Base-by-base conservation (phyloP, 371 early-diverging fungal genomes). In the Smittium culicis region DNA sequence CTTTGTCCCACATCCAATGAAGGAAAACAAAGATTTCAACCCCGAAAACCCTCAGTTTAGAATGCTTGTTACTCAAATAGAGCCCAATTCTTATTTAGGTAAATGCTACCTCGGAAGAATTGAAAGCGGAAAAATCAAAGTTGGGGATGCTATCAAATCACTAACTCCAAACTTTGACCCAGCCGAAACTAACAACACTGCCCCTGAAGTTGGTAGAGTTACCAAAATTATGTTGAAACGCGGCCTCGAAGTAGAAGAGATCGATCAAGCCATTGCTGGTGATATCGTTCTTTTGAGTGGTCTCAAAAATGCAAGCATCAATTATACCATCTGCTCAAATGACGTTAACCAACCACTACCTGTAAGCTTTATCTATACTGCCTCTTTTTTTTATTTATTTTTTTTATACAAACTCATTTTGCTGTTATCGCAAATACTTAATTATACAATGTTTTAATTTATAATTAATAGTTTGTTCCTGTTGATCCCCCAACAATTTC, bases 1-100 rank as follows among this genome's bases (percentile, higher is more conserved):
- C 25, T 75, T 79, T 24, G 85, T 89, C 2, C 88, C 88, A 1
- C 66, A 79, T 25, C 90, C 90, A 20, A 62, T 25, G 54, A 72
- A 70, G 1, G 54, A 3, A 32, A 29, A 29, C 59, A 5, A 5
- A 11, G 71, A 72, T 32, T 82, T 78, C n/a, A 79, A 86, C 72
- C 77, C 83, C 1, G 72, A 71, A 0, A 72, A 61, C 14, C 75
- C 70, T 28, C 83, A 86, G 1, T 90, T 90, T 70, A 77, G 81
- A 31, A 87, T 90, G 87, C 80, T 89, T 54, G 90, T 90, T 34
- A 90, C 88, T 35, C 88, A 90, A 75, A 80, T 90, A 54, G 90
- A 89, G 67, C 79, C 79, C 69, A 87, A 89, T 74, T 71, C 85
- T 55, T 88, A 82, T 74, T 78, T 90, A 66, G 90, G 90, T 65